These are phyloP conservation scores for Cardiospermum halicacabum DNA, from an alignment of 345 rosid species.

Conservation along the genomic window DNA sequence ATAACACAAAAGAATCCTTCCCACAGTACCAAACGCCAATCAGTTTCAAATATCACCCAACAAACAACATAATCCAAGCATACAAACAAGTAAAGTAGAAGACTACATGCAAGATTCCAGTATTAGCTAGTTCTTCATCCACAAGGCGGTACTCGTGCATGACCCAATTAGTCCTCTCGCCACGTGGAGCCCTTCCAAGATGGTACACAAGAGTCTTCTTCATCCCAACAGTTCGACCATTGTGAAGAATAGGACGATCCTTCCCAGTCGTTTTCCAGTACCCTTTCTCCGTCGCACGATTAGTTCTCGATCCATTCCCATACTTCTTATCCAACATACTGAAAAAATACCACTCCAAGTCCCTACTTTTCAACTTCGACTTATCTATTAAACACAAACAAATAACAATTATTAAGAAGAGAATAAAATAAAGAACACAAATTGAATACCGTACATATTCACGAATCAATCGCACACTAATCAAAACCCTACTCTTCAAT, in stretches of 20 bases:
- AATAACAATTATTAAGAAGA: background rate
- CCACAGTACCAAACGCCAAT: constrained; percentile 19
- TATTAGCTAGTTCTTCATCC: constrained; percentile 52
- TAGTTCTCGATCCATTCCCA: constrained; percentile 78
- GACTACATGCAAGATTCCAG: constrained; percentile 59
- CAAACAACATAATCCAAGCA: background rate
- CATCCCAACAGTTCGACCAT: constrained; percentile 66
- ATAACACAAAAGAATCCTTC: constrained; percentile 81
- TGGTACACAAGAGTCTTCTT: constrained; percentile 97
- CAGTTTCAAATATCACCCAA: constrained; percentile 13
- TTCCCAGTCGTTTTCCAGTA: constrained; percentile 99
- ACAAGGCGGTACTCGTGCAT: constrained; percentile 91
- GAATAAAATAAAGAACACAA: too few species aligned
- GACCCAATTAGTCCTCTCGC: constrained; percentile 87
- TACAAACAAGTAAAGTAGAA: too few species aligned
- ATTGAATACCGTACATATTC: too few species aligned
- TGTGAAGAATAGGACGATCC: constrained; percentile 54
- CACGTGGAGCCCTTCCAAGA: constrained; percentile 80
- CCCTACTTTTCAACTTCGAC: constrained; percentile 80
- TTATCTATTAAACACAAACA: constrained; percentile 30
- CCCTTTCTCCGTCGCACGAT: constrained; percentile 89
- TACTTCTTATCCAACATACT: constrained; percentile 79
- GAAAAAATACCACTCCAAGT: constrained; percentile 95
- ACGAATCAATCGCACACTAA: too few species aligned
- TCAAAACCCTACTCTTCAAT: too few species aligned